A percentile compares a stretch with the other conserved stretches of the same genome.
These are phyloP conservation scores for Theobroma grandiflorum DNA, from an alignment of 441 rosid species.

Conservation along the genomic window DNA sequence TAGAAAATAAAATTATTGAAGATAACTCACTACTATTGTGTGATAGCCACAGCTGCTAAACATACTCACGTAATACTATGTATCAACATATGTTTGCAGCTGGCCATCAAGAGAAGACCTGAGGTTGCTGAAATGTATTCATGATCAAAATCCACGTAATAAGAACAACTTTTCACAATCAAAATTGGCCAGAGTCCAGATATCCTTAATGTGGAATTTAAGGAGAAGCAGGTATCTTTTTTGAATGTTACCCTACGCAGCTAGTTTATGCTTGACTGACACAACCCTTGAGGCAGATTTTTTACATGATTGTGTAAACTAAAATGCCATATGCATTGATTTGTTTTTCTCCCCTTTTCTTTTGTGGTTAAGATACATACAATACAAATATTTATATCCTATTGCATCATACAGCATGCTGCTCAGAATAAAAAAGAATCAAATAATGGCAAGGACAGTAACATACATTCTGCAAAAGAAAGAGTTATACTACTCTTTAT, in stretches of 20 bases:
- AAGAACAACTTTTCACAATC: neutral
- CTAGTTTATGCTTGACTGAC: neutral
- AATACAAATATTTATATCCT: neutral
- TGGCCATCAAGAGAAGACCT: neutral
- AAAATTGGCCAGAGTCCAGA: neutral
- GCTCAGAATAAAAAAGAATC: neutral
- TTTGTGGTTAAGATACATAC: neutral
- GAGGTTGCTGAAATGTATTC: neutral
- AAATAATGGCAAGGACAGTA: neutral
- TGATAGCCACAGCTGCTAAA: neutral
- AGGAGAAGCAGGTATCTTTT: neutral
- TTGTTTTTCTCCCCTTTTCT: neutral
- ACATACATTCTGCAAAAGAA: too few species aligned
- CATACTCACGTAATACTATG: neutral
- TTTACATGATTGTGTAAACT: neutral
- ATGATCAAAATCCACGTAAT: neutral
- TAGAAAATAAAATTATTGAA: neutral
- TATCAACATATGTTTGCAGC: neutral
- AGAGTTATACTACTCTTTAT: neutral
- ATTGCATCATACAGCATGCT: neutral
- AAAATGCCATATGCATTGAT: neutral
- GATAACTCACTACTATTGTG: neutral
- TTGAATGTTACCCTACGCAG: neutral
- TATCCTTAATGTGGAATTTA: too few species aligned
- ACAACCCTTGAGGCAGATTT: neutral